Conservation (phyloP, 352 stramenopile genomes). For the Salisapilia sapeloensis region DNA sequence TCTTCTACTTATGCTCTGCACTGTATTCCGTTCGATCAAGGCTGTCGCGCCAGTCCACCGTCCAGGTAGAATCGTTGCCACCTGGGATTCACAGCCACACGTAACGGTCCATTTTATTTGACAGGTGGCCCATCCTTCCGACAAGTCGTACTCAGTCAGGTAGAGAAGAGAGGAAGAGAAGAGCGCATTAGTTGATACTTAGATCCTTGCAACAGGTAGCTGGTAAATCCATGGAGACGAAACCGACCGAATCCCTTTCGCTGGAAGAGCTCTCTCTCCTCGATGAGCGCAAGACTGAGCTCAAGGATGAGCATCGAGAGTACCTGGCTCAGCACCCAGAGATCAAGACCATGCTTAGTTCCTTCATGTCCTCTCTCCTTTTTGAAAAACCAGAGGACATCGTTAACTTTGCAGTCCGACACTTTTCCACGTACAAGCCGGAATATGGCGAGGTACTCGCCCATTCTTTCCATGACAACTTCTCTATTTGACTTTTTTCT, state of each 20-base stretch:
- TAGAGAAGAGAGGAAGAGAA: no score
- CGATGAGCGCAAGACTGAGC: conserved; percentile 70
- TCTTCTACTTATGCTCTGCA: no score
- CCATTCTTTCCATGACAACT: conserved; percentile 1
- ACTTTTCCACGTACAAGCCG: conserved; percentile 67
- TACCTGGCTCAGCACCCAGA: conserved; percentile 78
- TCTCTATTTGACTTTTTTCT: neutral
- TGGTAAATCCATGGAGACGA: conserved; percentile 20
- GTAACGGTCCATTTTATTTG: no score
- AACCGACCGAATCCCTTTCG: conserved; percentile 47
- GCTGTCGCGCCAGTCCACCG: no score
- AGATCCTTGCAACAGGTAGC: no score
- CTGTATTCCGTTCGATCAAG: no score
- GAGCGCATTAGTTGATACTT: no score
- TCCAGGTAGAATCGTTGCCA: no score
- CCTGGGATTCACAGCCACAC: no score
- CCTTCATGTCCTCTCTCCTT: conserved; percentile 76
- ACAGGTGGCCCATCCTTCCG: no score
- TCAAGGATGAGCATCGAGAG: conserved; percentile 70
- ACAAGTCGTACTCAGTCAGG: no score
- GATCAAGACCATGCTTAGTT: conserved; percentile 80
- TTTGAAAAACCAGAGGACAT: conserved; percentile 79
- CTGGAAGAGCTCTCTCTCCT: conserved; percentile 75
- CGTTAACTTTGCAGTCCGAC: conserved; percentile 49
- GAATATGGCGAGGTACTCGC: conserved; percentile 15